These are phyloP conservation scores for Metarhizium anisopliae DNA, from an alignment of 2,329 filamentous ascomycete genomes.

Conservation along the genomic window DNA sequence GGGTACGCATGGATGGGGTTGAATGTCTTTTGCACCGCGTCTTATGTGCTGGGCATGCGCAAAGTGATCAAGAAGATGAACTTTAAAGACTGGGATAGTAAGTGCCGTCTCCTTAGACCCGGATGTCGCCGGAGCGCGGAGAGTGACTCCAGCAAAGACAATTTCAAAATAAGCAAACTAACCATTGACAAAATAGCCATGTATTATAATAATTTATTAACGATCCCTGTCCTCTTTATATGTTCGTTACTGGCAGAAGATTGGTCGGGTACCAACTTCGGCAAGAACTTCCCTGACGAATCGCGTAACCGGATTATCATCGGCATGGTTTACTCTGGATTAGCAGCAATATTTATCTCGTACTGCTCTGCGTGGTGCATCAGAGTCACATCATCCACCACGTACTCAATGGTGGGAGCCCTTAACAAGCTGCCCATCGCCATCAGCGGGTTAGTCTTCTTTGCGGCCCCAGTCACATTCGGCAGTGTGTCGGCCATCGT, in stretches of 20 bases:
- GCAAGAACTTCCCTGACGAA: constrained; percentile 79
- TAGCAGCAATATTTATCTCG: constrained; percentile 95
- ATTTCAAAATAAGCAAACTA: not conserved
- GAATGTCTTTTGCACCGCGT: constrained; percentile 90
- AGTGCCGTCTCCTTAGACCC: constrained; percentile 29
- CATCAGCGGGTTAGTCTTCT: constrained; percentile 86
- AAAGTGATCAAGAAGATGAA: constrained; percentile 99
- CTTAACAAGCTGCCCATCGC: constrained; percentile 98
- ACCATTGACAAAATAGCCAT: constrained; percentile 59
- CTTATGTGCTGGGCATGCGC: constrained; percentile 86
- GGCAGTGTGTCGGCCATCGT: constrained; percentile 86
- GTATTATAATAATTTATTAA: constrained; percentile 99
- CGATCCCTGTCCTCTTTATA: constrained; percentile 81
- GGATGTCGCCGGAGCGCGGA: not conserved
- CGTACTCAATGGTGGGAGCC: constrained; percentile 96
- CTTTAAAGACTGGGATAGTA: constrained; percentile 99
- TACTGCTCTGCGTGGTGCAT: constrained; percentile 99
- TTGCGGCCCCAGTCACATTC: constrained; percentile 85
- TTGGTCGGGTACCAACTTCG: constrained; percentile 80
- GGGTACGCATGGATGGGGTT: constrained; percentile 97
- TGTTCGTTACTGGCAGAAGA: constrained; percentile 80
- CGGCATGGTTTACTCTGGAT: constrained; percentile 89
- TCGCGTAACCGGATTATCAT: constrained; percentile 70
- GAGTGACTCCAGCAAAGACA: not conserved
- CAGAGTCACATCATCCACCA: constrained; percentile 92